Evolutionary conservation across 306 rosid genomes (phyloP).

Genomic region (Hylodesmum podocarpum): DNA sequence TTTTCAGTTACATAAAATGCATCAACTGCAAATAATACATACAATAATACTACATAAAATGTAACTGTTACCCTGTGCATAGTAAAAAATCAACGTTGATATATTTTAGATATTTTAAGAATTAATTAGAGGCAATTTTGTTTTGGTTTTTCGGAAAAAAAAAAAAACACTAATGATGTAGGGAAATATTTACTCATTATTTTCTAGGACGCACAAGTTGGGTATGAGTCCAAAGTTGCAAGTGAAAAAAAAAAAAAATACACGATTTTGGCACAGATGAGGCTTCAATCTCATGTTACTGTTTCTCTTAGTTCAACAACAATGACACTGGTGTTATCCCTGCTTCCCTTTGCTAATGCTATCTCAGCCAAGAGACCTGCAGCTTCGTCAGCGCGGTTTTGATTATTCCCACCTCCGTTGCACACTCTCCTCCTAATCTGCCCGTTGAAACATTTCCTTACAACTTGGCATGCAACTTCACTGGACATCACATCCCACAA

Average conservation of each 20-base stretch:
- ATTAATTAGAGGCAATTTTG: background rate
- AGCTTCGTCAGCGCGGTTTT: conserved; percentile 56
- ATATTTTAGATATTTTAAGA: background rate
- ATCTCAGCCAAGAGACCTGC: conserved; percentile 61
- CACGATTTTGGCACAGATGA: background rate
- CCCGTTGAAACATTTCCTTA: conserved; percentile 60
- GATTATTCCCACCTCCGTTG: conserved; percentile 11
- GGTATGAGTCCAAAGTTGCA: background rate
- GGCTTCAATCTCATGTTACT: conserved; percentile 23
- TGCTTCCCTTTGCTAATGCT: conserved; percentile 80
- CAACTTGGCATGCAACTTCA: conserved; percentile 65
- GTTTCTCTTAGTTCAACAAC: conserved; percentile 65
- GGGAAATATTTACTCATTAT: background rate
- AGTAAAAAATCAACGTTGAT: background rate
- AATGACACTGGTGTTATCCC: conserved; percentile 82
- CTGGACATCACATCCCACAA: conserved; percentile 82
- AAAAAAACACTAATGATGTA: too few species aligned
- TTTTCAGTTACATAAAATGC: too few species aligned
- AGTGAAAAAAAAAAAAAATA: background rate
- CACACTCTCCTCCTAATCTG: conserved; percentile 35
- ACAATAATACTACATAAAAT: too few species aligned
- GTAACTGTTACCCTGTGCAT: too few species aligned
- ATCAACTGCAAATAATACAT: too few species aligned
- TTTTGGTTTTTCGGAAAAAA: too few species aligned
- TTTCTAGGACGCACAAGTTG: background rate